Conservation (phyloP, 257 asterid genomes). For the Misopates orontium region DNA sequence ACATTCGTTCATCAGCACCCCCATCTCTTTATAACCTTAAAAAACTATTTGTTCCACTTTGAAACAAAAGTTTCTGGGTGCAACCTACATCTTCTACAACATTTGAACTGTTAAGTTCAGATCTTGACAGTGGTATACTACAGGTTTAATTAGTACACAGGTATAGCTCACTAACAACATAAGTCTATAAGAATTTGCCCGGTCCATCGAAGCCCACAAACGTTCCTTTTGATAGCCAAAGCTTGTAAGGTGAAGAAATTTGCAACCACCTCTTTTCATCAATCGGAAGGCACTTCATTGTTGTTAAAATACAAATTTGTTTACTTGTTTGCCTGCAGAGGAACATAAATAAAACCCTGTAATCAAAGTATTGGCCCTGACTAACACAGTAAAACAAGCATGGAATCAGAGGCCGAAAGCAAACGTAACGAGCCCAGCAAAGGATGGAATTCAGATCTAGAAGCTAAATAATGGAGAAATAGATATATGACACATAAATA, state of each 20-base stretch:
- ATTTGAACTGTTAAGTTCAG: not conserved
- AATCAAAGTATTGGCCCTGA: not conserved
- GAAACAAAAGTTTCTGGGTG: too few relatives aligned
- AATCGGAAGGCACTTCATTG: slow-evolving; percentile 22
- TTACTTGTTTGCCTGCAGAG: slow-evolving; percentile 47
- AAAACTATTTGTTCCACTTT: too few relatives aligned
- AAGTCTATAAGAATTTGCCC: slow-evolving; percentile 21
- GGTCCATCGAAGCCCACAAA: slow-evolving; percentile 17
- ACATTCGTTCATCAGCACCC: too few relatives aligned
- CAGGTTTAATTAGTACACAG: slow-evolving; percentile 11
- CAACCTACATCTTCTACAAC: slow-evolving; percentile 3
- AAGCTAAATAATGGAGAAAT: not conserved
- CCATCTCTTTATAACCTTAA: too few relatives aligned
- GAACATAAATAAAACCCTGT: slow-evolving; percentile 14
- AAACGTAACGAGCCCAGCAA: not conserved
- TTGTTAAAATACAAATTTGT: slow-evolving; percentile 6
- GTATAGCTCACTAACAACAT: too few relatives aligned
- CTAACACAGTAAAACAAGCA: not conserved
- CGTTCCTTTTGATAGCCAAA: slow-evolving; percentile 13
- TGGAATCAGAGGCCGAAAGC: not conserved
- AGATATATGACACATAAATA: not conserved
- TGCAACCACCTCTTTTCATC: slow-evolving; percentile 15
- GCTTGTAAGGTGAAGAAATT: slow-evolving; percentile 15
- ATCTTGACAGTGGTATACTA: not conserved
- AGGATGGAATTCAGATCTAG: not conserved